Evolutionary conservation across 345 rosid species (phyloP).

Genomic region (Populus simonii): DNA sequence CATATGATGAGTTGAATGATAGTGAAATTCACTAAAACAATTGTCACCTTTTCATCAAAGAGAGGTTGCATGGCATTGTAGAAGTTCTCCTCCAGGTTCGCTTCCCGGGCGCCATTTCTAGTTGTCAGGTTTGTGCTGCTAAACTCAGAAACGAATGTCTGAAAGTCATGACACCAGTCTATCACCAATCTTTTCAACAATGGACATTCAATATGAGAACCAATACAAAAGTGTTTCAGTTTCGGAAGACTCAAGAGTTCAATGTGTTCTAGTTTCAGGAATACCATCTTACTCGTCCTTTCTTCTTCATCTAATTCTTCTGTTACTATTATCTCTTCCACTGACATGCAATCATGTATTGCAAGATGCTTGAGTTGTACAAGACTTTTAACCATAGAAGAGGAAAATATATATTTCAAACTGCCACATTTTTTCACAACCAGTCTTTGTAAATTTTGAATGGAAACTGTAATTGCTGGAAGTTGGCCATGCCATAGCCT

Average conservation of each 20-base stretch:
- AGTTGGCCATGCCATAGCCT: not conserved
- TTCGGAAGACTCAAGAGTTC: not conserved
- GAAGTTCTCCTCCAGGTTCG: not conserved
- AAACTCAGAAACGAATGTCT: constrained; percentile 8
- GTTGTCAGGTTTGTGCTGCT: not conserved
- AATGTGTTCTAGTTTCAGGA: not conserved
- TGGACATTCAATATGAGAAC: not conserved
- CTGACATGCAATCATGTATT: not conserved
- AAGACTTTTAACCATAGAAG: constrained; percentile 5
- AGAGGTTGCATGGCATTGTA: not conserved
- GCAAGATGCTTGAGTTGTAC: not conserved
- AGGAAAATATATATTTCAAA: constrained; percentile 2
- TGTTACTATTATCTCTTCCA: constrained; percentile 4
- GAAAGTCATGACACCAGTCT: not conserved
- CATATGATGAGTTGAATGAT: too few species aligned
- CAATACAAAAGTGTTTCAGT: not conserved
- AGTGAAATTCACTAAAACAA: not conserved
- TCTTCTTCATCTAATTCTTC: not conserved
- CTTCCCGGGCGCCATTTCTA: not conserved
- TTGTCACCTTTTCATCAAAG: constrained; percentile 11
- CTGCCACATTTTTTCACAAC: not conserved
- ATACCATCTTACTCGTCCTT: not conserved
- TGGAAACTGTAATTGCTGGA: not conserved
- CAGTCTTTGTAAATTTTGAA: not conserved
- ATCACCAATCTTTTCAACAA: not conserved